phyloP scores from a whole-genome alignment of 2,329 filamentous ascomycete species.

The Esteya vermicola region DNA sequence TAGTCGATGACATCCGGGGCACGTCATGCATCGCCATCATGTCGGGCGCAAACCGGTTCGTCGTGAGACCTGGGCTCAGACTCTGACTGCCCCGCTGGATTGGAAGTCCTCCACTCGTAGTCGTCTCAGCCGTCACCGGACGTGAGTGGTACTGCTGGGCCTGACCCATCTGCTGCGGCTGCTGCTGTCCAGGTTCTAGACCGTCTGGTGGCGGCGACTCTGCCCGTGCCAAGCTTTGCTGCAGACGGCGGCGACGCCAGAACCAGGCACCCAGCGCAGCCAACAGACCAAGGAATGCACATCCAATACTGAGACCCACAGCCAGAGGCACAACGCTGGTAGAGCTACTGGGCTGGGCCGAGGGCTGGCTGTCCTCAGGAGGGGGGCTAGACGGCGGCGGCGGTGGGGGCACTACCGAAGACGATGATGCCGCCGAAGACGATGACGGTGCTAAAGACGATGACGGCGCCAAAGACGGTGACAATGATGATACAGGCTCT shows the following conservation, averaged over 20 bases:
- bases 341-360: too few species aligned
- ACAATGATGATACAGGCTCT: too few species aligned
- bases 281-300: neutral
- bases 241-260: slow-evolving; percentile 5
- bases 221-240: slow-evolving; percentile 1
- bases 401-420: too few species aligned
- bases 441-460: too few species aligned
- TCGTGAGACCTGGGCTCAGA: neutral
- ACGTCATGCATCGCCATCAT: slow-evolving; percentile 10
- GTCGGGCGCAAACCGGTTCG: slow-evolving; percentile 4
- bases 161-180: neutral
- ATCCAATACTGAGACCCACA: slow-evolving; percentile 7
- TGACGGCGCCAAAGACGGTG: too few species aligned
- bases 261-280: neutral
- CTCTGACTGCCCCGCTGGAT: neutral
- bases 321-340: slow-evolving; percentile 4
- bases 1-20: slow-evolving; percentile 3
- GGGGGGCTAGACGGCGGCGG: too few species aligned
- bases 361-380: too few species aligned
- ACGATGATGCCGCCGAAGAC: too few species aligned
- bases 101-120: too few species aligned
- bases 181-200: neutral
- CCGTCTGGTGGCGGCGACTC: slow-evolving; percentile 9
- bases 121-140: too few species aligned
- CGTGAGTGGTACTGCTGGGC: too few species aligned